Evolutionary conservation across 148 eudicot species (phyloP), one percentile per base, ranked within the genome.

Genomic region (Pouteria glomerata): DNA sequence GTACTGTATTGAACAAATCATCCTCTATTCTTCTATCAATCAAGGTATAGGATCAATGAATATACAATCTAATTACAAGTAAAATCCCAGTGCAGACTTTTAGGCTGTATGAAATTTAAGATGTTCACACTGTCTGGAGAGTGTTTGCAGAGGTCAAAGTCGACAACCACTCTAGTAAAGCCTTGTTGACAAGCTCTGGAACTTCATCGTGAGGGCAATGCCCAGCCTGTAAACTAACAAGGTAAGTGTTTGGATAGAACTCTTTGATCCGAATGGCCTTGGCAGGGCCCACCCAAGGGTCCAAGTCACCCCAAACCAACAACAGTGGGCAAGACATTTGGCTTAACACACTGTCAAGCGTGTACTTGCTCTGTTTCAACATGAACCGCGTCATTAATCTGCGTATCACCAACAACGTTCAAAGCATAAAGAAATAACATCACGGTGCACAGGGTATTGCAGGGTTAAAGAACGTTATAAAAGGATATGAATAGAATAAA

Each of bases 171-270:
- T 96, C 96, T 81, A 92, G 77, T 39, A 96, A 77, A 56, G 94
- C 97, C 63, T 80, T 78, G 59, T 96, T 96, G 55, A 88, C 99
- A 15, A 84, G 90, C 63, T 88, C 97, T 39, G 99, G 99, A 67
- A 96, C 97, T 82, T 96, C 99, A 76, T 96, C 99, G 19, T 96
- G 99, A 2, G 99, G 99, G 71, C 97, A 96, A 82, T 96, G 99
- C 42, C 99, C 99, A 23, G 99, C 99, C 77, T 96, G 92, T 29
- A 96, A 85, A 71, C 80, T 92, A 12, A 92, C 97, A 57, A 96
- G 63, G 1, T 92, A 73, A 19, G 99, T 82, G 44, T 83, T 84
- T 11, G 96, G 88, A 66, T 96, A 96, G 76, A 90, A 96, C 78
- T 96, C 97, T 73, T 88, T 96, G 79, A 96, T 96, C 66, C 85